Conservation (phyloP, 2,329 filamentous ascomycete species). For the Xylaria digitata region DNA sequence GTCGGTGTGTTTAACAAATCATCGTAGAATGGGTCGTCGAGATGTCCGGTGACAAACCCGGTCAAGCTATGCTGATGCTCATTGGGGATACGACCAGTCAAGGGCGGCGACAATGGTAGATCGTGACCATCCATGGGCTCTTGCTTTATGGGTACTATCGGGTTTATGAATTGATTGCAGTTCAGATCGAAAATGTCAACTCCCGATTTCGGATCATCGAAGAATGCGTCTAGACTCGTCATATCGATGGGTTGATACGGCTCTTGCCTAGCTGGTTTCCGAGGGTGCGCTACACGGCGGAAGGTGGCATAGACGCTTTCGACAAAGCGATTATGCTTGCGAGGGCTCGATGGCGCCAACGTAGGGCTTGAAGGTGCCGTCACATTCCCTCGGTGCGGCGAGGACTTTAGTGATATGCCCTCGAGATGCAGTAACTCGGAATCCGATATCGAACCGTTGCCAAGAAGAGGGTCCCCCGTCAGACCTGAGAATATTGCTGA, state of each 20-base stretch:
- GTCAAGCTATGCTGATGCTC: slow-evolving; percentile 37
- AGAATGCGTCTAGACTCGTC: slow-evolving; percentile 34
- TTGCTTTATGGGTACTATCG: slow-evolving; percentile 31
- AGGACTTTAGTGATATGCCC: slow-evolving; percentile 58
- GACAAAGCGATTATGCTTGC: slow-evolving; percentile 46
- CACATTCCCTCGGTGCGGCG: slow-evolving; percentile 40
- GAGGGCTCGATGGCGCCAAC: slow-evolving; percentile 42
- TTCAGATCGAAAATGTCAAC: slow-evolving; percentile 33
- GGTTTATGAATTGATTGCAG: slow-evolving; percentile 34
- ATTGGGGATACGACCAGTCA: slow-evolving; percentile 46
- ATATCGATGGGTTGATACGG: slow-evolving; percentile 29
- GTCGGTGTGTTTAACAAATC: slow-evolving; percentile 35
- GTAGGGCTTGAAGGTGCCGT: slow-evolving; percentile 47
- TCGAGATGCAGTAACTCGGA: slow-evolving; percentile 60
- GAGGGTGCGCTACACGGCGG: slow-evolving; percentile 44
- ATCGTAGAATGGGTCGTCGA: slow-evolving; percentile 50
- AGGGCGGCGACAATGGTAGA: slow-evolving; percentile 48
- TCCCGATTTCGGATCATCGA: slow-evolving; percentile 21
- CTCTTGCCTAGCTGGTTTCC: slow-evolving; percentile 36
- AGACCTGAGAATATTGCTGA: slow-evolving; percentile 38
- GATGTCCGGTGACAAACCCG: slow-evolving; percentile 46
- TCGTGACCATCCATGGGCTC: slow-evolving; percentile 43
- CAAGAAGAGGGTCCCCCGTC: slow-evolving; percentile 45
- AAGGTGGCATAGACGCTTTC: slow-evolving; percentile 47
- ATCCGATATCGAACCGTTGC: slow-evolving; percentile 58